phyloP scores from a whole-genome alignment of 2,329 filamentous ascomycete species.

The Apiospora arundinis region DNA sequence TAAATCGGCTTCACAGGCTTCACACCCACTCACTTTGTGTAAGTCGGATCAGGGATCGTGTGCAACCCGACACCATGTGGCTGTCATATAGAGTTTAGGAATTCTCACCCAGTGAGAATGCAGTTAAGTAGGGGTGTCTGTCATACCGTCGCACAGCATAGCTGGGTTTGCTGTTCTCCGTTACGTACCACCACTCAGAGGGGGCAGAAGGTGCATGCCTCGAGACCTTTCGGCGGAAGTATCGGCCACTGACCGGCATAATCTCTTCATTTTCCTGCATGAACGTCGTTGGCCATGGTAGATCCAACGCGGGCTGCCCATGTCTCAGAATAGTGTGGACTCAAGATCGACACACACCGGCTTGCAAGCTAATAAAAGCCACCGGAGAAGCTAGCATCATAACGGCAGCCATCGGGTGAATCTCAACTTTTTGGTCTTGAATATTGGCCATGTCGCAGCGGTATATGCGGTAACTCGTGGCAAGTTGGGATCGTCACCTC shows the following conservation, averaged over 20 bases:
- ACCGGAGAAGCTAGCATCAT: not conserved
- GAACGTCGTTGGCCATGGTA: not conserved
- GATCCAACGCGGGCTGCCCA: not conserved
- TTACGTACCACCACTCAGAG: not conserved
- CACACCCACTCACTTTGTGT: not conserved
- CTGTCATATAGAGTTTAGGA: not conserved
- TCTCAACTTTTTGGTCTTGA: not conserved
- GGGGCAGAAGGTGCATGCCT: not conserved
- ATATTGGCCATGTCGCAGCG: not conserved
- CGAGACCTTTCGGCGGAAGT: not conserved
- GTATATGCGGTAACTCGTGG: not conserved
- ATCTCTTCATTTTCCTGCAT: not conserved
- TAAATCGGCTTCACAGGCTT: not conserved
- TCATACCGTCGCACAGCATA: not conserved
- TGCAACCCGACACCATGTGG: slow-evolving; percentile 2
- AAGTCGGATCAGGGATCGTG: not conserved
- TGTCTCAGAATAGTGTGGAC: not conserved
- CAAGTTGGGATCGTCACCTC: not conserved
- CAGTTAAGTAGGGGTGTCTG: not conserved
- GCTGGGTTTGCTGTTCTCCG: not conserved
- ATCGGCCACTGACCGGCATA: not conserved
- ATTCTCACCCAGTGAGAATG: not conserved
- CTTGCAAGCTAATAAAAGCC: not conserved
- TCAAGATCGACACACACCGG: not conserved
- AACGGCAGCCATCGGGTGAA: not conserved